phyloP scores from a whole-genome alignment of 257 asterid species.

The Lycium ferocissimum region DNA sequence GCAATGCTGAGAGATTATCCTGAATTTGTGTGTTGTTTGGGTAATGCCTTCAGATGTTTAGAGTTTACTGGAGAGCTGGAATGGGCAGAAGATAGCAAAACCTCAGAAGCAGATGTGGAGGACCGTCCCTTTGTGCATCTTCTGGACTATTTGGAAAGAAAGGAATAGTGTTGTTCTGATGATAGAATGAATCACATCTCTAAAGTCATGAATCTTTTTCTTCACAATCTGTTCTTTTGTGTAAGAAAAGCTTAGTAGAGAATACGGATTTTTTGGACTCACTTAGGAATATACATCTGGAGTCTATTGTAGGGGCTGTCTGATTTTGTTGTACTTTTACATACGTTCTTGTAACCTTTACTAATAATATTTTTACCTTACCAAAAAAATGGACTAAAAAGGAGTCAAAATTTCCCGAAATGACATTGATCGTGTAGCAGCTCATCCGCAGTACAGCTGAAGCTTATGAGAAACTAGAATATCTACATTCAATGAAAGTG shows the following conservation, averaged over 20 bases:
- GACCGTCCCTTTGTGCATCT: not conserved
- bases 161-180: not conserved
- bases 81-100: not conserved
- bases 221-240: not conserved
- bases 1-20: not conserved
- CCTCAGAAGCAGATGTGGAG: not conserved
- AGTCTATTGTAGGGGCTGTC: not conserved
- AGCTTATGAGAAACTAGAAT: too few species aligned
- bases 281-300: not conserved
- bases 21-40: not conserved
- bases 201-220: not conserved
- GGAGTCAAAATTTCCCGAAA: too few species aligned
- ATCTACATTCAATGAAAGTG: too few species aligned
- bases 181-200: not conserved
- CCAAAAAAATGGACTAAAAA: not conserved
- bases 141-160: not conserved
- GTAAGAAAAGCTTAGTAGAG: not conserved
- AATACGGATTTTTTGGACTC: slow-evolving; percentile 4
- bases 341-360: not conserved
- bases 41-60: not conserved
- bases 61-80: not conserved
- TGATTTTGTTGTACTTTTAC: not conserved
- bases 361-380: not conserved
- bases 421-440: too few species aligned
- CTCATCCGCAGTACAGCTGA: too few species aligned